A percentile compares a stretch with the other conserved stretches of the same genome.
These are phyloP conservation scores for Leonotis leonurus DNA, from an alignment of 257 asterid species.

Conservation along the genomic window DNA sequence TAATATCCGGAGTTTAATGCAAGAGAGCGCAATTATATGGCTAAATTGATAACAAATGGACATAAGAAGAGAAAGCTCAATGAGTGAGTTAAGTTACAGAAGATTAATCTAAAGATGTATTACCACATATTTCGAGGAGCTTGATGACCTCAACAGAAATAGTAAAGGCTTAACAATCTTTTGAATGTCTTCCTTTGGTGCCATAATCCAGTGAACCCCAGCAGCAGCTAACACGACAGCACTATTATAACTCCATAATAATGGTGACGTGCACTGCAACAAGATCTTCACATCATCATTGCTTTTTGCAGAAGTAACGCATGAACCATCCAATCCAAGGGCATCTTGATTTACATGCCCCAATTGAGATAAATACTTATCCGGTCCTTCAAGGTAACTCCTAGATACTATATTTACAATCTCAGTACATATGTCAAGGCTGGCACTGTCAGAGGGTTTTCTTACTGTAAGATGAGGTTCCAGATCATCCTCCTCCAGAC, in stretches of 20 bases:
- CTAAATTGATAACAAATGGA: not conserved
- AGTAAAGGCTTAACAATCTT: conserved; percentile 84
- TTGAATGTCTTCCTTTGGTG: conserved; percentile 61
- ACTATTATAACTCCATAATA: conserved; percentile 84
- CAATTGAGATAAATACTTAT: conserved; percentile 64
- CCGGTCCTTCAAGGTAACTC: conserved; percentile 96
- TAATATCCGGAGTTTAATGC: not conserved
- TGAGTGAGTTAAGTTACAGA: not conserved
- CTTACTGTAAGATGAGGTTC: conserved; percentile 30
- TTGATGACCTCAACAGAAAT: conserved; percentile 88
- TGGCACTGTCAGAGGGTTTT: conserved; percentile 27
- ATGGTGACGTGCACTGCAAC: conserved; percentile 81
- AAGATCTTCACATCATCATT: conserved; percentile 76
- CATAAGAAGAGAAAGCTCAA: not conserved
- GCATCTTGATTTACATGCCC: conserved; percentile 37
- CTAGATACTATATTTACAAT: conserved; percentile 56
- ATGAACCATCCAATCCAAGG: conserved; percentile 38
- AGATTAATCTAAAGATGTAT: conserved; percentile 12
- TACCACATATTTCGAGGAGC: conserved; percentile 92
- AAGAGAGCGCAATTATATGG: not conserved
- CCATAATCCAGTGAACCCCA: conserved; percentile 99
- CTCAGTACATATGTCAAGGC: conserved; percentile 39
- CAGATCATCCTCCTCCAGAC: conserved; percentile 34
- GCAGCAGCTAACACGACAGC: conserved; percentile 98
- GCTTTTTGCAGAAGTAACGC: conserved; percentile 63